Base-by-base conservation (phyloP, 2,329 filamentous ascomycete genomes). In the Cadophora sp. region DNA sequence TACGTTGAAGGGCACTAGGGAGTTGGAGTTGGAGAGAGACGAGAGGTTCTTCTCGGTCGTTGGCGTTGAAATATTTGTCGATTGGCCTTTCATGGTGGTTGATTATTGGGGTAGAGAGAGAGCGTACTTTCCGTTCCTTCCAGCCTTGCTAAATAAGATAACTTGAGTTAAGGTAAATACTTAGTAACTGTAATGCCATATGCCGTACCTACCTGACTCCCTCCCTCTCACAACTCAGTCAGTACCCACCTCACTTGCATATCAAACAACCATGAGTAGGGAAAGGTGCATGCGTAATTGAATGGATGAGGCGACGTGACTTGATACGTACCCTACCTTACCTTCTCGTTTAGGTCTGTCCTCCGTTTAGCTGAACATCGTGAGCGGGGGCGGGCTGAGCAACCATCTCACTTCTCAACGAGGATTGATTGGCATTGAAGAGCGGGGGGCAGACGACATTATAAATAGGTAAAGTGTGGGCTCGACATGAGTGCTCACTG, bases 141-240 rank as follows among this genome's bases (percentile, higher is more conserved):
- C 12, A 14, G 11, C 58, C 40, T 37, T 31, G 24, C 22, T 46
- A 31, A 40, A 62, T 31, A 40, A 48, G 51, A 22, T 59, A 12
- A 37, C 34, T 37, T 37, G 34, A 2, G 34, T 37, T 37, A 12
- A 37, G 34, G 8, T 37, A 12, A 37, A 37, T 37, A 11, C 12
- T 37, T 59, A 59, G 56, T 59, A 59, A 40, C 31, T 59, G 31
- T 59, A 59, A 59, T 40, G 31, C n/a, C 9, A 37, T 43, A 43
- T 40, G 1, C 22, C 6, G 12, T 59, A 14, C 34, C 22, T 59
- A 22, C 34, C 31, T 27, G 43, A 4, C n/a, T 37, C n/a, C n/a
- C 7, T 3, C 8, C 14, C 53, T 12, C 29, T 43, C 40, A 19
- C 12, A 43, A 16, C 1, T 16, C 16, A 16, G 2, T 16, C 14